phyloP scores from a whole-genome alignment of 2,329 filamentous ascomycete genomes.

The Cryoendolithus antarcticus region DNA sequence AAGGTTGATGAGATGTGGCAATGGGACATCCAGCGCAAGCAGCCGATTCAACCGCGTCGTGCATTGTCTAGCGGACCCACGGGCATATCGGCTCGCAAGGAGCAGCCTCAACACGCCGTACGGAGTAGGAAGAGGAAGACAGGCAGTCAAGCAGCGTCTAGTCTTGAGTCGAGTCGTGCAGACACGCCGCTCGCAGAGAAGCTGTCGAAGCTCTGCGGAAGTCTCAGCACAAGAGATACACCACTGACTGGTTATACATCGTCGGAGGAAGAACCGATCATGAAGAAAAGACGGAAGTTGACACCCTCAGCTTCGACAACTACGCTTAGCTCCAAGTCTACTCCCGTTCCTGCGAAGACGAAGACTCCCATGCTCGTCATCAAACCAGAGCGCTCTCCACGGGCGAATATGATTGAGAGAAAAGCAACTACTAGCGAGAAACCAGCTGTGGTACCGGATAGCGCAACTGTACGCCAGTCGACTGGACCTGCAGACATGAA shows the following conservation, averaged over 20 bases:
- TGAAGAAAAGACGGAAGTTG: not conserved
- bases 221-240: not conserved
- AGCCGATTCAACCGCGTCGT: slow-evolving; percentile 7
- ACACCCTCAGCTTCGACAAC: not conserved
- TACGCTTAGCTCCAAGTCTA: not conserved
- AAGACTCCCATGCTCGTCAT: not conserved
- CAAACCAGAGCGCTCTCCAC: not conserved
- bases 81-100: not conserved
- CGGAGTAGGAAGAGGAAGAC: not conserved
- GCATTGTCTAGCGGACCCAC: not conserved
- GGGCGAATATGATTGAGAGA: not conserved
- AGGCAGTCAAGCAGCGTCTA: not conserved
- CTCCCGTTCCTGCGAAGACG: not conserved
- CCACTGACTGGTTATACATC: not conserved
- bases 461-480: not conserved
- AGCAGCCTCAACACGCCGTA: not conserved
- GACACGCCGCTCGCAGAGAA: not conserved
- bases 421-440: not conserved
- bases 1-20: slow-evolving; percentile 10
- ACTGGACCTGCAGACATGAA: not conserved
- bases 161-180: not conserved
- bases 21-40: slow-evolving; percentile 15
- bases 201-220: not conserved
- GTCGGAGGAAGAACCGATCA: slow-evolving; percentile 1
- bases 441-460: not conserved